Evolutionary conservation across 352 stramenopile genomes (phyloP).

Genomic region (Globisporangium abappressorium): DNA sequence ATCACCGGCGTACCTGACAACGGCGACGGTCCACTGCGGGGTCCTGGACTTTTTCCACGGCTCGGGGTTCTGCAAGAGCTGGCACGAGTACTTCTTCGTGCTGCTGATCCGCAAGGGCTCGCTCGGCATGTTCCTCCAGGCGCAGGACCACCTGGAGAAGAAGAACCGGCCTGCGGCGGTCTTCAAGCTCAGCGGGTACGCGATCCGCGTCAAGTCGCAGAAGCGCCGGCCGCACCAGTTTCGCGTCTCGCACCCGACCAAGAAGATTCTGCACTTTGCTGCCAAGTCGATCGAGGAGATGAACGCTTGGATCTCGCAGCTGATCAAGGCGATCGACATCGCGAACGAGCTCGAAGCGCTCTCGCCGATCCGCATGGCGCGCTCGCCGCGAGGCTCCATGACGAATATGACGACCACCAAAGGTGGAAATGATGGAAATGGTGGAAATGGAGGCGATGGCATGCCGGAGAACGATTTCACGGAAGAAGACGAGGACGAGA

Average conservation of each 20-base stretch:
- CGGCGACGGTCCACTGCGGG: slow-evolving; percentile 42
- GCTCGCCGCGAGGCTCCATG: slow-evolving; percentile 2
- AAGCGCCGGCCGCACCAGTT: slow-evolving; percentile 69
- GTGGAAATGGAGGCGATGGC: neutral
- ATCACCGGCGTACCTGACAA: slow-evolving; percentile 15
- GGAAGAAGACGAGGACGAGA: slow-evolving; percentile 1
- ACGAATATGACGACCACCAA: neutral
- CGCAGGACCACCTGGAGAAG: slow-evolving; percentile 38
- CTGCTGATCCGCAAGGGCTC: slow-evolving; percentile 71
- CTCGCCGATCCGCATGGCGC: slow-evolving; percentile 4
- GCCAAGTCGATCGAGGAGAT: slow-evolving; percentile 61
- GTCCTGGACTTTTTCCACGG: slow-evolving; percentile 52
- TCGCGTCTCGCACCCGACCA: slow-evolving; percentile 46
- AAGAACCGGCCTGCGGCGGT: slow-evolving; percentile 50
- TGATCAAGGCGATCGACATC: slow-evolving; percentile 63
- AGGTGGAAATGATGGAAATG: too few species aligned
- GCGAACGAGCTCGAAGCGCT: slow-evolving; percentile 48
- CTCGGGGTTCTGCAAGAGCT: slow-evolving; percentile 61
- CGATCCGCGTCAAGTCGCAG: slow-evolving; percentile 60
- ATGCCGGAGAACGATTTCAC: slow-evolving; percentile 16
- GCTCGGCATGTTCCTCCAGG: slow-evolving; percentile 58
- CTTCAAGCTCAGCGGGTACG: slow-evolving; percentile 70
- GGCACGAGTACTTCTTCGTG: slow-evolving; percentile 65
- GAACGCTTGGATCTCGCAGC: slow-evolving; percentile 58
- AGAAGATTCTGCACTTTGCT: slow-evolving; percentile 59